These are phyloP conservation scores for Phialophora tarda DNA, from an alignment of 2,329 filamentous ascomycete genomes.

Conservation along the genomic window DNA sequence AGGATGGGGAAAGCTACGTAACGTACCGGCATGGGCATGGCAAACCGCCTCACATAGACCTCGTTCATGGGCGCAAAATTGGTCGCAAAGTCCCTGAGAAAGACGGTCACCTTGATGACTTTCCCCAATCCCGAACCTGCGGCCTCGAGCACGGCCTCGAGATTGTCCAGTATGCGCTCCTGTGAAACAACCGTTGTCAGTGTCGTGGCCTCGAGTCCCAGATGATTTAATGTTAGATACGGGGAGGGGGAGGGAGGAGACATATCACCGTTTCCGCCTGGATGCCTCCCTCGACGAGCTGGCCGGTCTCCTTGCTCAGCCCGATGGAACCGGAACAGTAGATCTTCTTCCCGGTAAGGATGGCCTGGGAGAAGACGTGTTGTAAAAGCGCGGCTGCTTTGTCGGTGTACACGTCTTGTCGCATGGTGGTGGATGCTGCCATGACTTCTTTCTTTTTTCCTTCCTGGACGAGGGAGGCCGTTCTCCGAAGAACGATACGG, in stretches of 20 bases:
- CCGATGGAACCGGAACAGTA: constrained; percentile 1
- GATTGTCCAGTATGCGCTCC: constrained; percentile 2
- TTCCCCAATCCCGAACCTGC: not conserved
- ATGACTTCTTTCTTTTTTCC: not conserved
- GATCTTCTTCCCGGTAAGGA: not conserved
- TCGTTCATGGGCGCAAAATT: constrained; percentile 5
- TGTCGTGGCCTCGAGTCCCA: not conserved
- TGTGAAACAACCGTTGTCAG: not conserved
- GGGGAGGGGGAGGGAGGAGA: not conserved
- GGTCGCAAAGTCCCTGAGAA: not conserved
- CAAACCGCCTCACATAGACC: not conserved
- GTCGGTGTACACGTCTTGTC: constrained; percentile 1
- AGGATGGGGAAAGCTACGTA: not conserved
- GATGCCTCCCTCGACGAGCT: constrained; percentile 2
- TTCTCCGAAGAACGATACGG: not conserved
- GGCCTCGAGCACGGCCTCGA: constrained; percentile 1
- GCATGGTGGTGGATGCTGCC: not conserved
- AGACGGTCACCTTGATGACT: not conserved
- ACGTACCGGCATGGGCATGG: constrained; percentile 4
- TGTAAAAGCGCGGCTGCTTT: not conserved
- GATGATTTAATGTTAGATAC: not conserved
- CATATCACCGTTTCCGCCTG: not conserved
- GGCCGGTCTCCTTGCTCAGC: not conserved
- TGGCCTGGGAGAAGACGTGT: not conserved
- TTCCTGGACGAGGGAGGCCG: too few relatives aligned